A percentile compares a stretch with the other conserved stretches of the same genome.
These are phyloP conservation scores for Phytophthora syringae DNA, from an alignment of 352 stramenopile genomes.

Conservation along the genomic window DNA sequence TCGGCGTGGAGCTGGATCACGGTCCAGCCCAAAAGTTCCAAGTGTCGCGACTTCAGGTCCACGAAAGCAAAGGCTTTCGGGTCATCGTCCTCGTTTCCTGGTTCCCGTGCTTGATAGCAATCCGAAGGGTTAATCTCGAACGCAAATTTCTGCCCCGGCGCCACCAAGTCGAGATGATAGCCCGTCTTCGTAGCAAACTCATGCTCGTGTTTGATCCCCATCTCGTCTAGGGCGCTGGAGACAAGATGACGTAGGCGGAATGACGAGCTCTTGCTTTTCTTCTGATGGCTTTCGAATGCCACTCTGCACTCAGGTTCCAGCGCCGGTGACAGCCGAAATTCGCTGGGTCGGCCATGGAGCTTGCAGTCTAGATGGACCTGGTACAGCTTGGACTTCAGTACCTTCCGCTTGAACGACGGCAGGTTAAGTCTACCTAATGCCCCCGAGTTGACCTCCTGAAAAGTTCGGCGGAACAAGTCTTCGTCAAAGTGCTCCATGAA, in stretches of 20 bases:
- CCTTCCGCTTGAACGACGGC: constrained; percentile 40
- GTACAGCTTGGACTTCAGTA: constrained; percentile 62
- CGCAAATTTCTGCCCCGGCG: constrained; percentile 56
- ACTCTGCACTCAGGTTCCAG: constrained; percentile 47
- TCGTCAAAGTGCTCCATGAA: constrained; percentile 67
- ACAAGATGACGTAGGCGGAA: constrained; percentile 70
- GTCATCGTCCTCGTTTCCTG: constrained; percentile 39
- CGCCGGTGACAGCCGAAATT: constrained; percentile 42
- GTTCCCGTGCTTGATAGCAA: constrained; percentile 54
- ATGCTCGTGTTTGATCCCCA: constrained; percentile 49
- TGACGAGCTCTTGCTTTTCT: constrained; percentile 57
- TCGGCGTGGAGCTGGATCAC: constrained; percentile 69
- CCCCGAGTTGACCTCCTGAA: constrained; percentile 50
- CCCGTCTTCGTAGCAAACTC: constrained; percentile 41
- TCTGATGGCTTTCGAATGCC: constrained; percentile 56
- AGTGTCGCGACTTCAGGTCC: constrained; percentile 69
- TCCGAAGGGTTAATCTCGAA: constrained; percentile 70
- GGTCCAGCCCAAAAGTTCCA: constrained; percentile 70
- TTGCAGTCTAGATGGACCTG: constrained; percentile 71
- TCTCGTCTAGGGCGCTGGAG: constrained; percentile 58
- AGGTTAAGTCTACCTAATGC: constrained; percentile 43
- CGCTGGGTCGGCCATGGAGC: constrained; percentile 32
- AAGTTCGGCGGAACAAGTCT: constrained; percentile 49
- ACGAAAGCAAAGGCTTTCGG: constrained; percentile 59
- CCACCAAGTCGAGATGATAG: constrained; percentile 66